Base-by-base conservation (phyloP, 345 rosid species). In the Linum trigynum region DNA sequence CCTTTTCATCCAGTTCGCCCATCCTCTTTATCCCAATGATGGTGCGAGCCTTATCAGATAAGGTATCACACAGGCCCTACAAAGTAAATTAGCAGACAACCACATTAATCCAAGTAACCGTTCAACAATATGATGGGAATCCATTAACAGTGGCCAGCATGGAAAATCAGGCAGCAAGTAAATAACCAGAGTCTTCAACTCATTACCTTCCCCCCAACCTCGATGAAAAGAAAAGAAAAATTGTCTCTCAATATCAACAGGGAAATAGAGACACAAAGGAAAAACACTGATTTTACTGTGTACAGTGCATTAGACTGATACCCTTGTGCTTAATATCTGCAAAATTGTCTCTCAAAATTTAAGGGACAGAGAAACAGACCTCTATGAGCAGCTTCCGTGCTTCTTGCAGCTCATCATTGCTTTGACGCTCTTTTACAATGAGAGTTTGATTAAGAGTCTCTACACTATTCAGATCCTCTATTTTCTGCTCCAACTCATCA, bases 1-100 rank as follows among this genome's bases (percentile, higher is more conserved):
- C 72, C 77, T 82, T 89, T 17, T 38, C 53, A 59, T 89, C 90
- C 40, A 92, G 74, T 64, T 89, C 97, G 7, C 97, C 98, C 90
- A 92, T 75, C 64, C 97, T 80, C 79, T 86, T 89, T 62, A 89
- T 55, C 39, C 88, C 84, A 69, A 89, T 81, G 73, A 1, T 57
- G 9, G 74, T 68, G n/a, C 79, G 69, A 17, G 61, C 71, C 56
- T 61, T 41, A 8, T 15, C 53, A 48, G 53, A 75, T 69, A 79
- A 65, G 64, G 73, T 38, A 8, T 83, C 86, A 39, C 16, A 38
- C 80, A 88, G 61, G 42, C 84, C 86, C 98, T 89, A 43, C 36
- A 64, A 61, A 42, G 36, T 23, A 0, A 23, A 23, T 23, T 23
- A 23, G 32, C 9, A 43, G 50, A 43, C 2, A 43, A 11, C 50